A percentile compares a stretch with the other conserved stretches of the same genome.
Conservation (phyloP, 2,329 filamentous ascomycete genomes). For the Colletotrichum orbiculare region DNA sequence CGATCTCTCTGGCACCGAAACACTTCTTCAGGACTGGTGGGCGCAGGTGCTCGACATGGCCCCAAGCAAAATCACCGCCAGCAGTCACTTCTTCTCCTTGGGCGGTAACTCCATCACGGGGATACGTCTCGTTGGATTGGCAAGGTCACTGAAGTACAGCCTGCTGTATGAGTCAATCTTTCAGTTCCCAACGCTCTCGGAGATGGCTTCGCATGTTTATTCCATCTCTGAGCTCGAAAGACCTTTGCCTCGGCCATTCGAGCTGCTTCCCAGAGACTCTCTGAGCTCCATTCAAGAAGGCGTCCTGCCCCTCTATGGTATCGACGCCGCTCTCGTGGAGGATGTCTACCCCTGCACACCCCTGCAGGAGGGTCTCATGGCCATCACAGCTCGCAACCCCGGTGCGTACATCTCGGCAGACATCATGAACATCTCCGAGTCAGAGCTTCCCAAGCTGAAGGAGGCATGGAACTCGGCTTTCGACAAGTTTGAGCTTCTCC, state of each 20-base stretch:
- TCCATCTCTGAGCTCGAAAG: neutral
- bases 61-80: neutral
- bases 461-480: slow-evolving; percentile 41
- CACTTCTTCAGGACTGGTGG: slow-evolving; percentile 11
- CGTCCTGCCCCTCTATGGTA: slow-evolving; percentile 18
- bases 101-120: slow-evolving; percentile 28
- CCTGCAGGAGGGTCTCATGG: slow-evolving; percentile 39
- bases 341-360: slow-evolving; percentile 39
- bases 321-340: slow-evolving; percentile 26
- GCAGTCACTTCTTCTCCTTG: slow-evolving; percentile 19
- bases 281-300: neutral
- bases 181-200: slow-evolving; percentile 2
- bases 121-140: slow-evolving; percentile 10
- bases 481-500: slow-evolving; percentile 12
- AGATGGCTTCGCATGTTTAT: slow-evolving; percentile 7
- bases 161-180: slow-evolving; percentile 19
- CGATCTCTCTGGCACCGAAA: slow-evolving; percentile 8
- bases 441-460: slow-evolving; percentile 41
- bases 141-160: neutral
- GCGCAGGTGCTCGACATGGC: slow-evolving; percentile 10
- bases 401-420: slow-evolving; percentile 45
- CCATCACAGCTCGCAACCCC: slow-evolving; percentile 36
- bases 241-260: slow-evolving; percentile 4
- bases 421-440: slow-evolving; percentile 39
- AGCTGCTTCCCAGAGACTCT: neutral